These are phyloP conservation scores for Macrophomina phaseolina DNA, from an alignment of 2,329 filamentous ascomycete genomes.

Conservation along the genomic window DNA sequence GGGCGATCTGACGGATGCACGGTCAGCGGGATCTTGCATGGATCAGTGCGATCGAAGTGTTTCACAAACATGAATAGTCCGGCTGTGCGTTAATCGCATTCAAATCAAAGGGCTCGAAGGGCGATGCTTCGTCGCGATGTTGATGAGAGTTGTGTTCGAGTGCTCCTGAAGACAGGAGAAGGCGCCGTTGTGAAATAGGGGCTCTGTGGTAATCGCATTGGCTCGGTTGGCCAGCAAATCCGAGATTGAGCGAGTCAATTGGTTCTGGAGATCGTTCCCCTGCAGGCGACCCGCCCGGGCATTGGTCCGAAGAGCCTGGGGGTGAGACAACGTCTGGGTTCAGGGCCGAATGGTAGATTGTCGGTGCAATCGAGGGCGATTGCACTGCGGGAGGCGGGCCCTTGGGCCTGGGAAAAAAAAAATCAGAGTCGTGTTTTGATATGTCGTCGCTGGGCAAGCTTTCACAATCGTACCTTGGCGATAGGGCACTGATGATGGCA, in stretches of 20 bases:
- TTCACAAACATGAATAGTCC: constrained; percentile 11
- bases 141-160: constrained; percentile 5
- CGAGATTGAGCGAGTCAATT: constrained; percentile 22
- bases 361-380: background rate
- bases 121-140: background rate
- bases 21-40: constrained; percentile 9
- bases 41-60: constrained; percentile 16
- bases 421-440: background rate
- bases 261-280: constrained; percentile 18
- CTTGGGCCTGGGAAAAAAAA: background rate
- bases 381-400: too few species aligned
- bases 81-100: background rate
- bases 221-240: constrained; percentile 22
- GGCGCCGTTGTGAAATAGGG: constrained; percentile 11
- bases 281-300: background rate
- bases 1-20: constrained; percentile 15
- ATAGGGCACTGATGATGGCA: background rate
- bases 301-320: background rate
- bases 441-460: background rate
- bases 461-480: background rate
- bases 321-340: constrained; percentile 3
- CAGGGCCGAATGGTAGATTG: background rate
- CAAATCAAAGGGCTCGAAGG: background rate
- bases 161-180: constrained; percentile 17
- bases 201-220: constrained; percentile 14